Evolutionary conservation across 2,329 filamentous ascomycete genomes (phyloP).

Genomic region (Colletotrichum australisinense): DNA sequence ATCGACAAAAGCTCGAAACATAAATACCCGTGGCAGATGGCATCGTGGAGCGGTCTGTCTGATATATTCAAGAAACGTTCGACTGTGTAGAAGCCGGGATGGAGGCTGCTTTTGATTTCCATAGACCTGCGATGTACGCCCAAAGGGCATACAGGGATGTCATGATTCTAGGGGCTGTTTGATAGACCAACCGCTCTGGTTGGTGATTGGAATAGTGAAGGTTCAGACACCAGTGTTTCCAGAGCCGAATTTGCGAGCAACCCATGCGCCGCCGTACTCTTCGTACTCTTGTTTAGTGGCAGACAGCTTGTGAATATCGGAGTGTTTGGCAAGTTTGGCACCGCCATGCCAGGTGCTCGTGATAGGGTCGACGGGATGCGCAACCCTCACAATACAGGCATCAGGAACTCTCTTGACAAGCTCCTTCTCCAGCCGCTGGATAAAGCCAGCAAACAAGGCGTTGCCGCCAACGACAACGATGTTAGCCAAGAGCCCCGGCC

Average conservation of each 20-base stretch:
- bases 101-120: neutral
- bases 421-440: conserved; percentile 81
- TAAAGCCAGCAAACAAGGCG: conserved; percentile 81
- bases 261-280: conserved; percentile 83
- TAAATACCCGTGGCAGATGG: neutral
- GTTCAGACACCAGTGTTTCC: conserved; percentile 40
- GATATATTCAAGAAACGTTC: neutral
- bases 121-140: neutral
- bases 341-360: conserved; percentile 88
- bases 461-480: conserved; percentile 91
- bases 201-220: neutral
- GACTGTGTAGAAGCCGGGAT: neutral
- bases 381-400: conserved; percentile 82
- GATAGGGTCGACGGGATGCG: conserved; percentile 77
- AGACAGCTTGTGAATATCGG: conserved; percentile 72
- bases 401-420: conserved; percentile 78
- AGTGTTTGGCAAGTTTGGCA: conserved; percentile 79
- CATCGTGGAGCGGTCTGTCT: neutral
- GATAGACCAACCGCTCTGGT: neutral
- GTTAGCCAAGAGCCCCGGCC: conserved; percentile 87
- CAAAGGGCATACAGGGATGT: neutral
- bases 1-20: neutral
- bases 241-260: conserved; percentile 75
- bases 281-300: conserved; percentile 94
- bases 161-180: neutral